Evolutionary conservation across 2,329 filamentous ascomycete genomes (phyloP).

Genomic region (Colletotrichum abscissum): DNA sequence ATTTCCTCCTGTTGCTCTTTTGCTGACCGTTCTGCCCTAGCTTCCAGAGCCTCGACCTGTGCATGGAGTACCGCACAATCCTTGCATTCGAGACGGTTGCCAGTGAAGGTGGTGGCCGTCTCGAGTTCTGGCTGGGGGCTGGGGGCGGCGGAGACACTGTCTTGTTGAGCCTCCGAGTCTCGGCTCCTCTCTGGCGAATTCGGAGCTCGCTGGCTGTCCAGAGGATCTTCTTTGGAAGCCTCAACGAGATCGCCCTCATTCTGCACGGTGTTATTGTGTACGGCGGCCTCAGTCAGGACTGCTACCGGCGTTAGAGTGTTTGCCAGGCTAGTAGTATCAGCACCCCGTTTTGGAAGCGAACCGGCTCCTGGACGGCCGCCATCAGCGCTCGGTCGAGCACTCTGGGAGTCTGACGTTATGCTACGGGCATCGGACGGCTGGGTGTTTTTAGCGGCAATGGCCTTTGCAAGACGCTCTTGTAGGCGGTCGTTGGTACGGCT

Average conservation of each 20-base stretch:
- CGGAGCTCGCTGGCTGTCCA: not conserved
- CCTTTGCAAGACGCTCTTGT: conserved; percentile 89
- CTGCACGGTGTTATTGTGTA: not conserved
- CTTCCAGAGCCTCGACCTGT: conserved; percentile 24
- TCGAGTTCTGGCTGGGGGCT: not conserved
- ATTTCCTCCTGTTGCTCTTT: conserved; percentile 74
- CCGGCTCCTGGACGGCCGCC: not conserved
- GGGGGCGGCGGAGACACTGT: no score
- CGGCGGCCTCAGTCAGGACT: not conserved
- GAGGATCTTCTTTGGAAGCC: not conserved
- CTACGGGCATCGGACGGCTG: conserved; percentile 20
- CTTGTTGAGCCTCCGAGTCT: not conserved
- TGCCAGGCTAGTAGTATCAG: not conserved
- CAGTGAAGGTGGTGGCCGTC: not conserved
- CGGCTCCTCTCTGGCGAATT: not conserved
- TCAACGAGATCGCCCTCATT: not conserved
- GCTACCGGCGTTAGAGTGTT: not conserved
- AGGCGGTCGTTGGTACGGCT: conserved; percentile 80
- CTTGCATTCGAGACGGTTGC: conserved; percentile 3
- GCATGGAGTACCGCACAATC: conserved; percentile 10
- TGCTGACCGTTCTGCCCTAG: not conserved
- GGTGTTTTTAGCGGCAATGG: conserved; percentile 77
- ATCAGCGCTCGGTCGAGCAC: conserved; percentile 12
- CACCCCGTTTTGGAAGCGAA: not conserved
- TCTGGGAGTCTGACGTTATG: conserved; percentile 10